These are phyloP conservation scores for Solanum pinnatisectum DNA, from an alignment of 257 asterid species.

Conservation along the genomic window DNA sequence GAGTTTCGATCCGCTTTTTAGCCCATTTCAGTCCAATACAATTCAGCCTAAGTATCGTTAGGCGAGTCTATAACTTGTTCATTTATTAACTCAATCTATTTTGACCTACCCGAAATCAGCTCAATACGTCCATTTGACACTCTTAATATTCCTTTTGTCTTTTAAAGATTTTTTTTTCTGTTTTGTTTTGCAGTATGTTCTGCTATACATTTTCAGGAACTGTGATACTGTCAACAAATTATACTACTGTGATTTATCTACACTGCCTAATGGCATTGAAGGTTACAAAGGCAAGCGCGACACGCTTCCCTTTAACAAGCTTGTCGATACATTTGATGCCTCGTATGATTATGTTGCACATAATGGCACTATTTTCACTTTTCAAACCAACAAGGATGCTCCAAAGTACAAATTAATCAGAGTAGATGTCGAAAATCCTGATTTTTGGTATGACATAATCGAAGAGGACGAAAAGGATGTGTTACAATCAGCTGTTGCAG, in stretches of 20 bases:
- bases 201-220: constrained; percentile 41
- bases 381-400: constrained; percentile 78
- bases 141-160: neutral
- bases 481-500: constrained; percentile 76
- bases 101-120: neutral
- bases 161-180: neutral
- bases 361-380: constrained; percentile 69
- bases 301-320: constrained; percentile 76
- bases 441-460: constrained; percentile 68
- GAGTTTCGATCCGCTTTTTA: neutral
- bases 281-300: constrained; percentile 41
- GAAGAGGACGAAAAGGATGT: constrained; percentile 71
- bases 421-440: constrained; percentile 54
- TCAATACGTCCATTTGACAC: neutral
- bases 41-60: neutral
- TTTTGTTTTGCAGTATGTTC: constrained; percentile 63
- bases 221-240: constrained; percentile 90
- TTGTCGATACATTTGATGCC: constrained; percentile 76
- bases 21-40: neutral
- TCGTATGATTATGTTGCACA: constrained; percentile 59
- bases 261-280: constrained; percentile 59
- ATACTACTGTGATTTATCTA: constrained; percentile 65
- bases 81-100: neutral
- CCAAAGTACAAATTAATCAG: constrained; percentile 82
- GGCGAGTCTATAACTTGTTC: neutral